Evolutionary conservation across 768 basidiomycete genomes (phyloP).

Genomic region (Lyophyllum shimeji): DNA sequence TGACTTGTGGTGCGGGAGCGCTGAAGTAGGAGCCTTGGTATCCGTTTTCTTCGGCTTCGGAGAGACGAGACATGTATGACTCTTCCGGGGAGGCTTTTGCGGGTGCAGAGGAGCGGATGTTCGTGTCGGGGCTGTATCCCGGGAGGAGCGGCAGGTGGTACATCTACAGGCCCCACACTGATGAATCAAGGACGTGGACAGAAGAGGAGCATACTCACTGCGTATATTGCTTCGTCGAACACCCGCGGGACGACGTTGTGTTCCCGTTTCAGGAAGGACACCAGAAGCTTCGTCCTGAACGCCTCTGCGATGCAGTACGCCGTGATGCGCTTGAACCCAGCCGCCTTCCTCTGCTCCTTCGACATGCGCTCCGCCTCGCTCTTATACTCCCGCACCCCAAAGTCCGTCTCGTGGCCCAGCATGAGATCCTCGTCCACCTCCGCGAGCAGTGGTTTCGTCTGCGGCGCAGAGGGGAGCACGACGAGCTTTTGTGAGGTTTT

Average conservation of each 20-base stretch:
- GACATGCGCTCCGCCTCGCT: constrained; percentile 87
- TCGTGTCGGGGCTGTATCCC: constrained; percentile 83
- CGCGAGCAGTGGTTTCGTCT: constrained; percentile 66
- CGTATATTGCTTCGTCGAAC: constrained; percentile 93
- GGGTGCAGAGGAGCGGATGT: constrained; percentile 80
- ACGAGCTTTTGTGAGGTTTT: constrained; percentile 93
- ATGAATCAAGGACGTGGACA: background rate
- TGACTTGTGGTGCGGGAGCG: constrained; percentile 31
- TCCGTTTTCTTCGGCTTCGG: constrained; percentile 87
- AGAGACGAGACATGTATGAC: constrained; percentile 65
- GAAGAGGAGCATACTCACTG: constrained; percentile 50
- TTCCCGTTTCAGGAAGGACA: constrained; percentile 87
- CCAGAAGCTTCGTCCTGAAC: constrained; percentile 81
- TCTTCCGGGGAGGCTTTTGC: constrained; percentile 50
- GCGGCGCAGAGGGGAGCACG: constrained; percentile 84
- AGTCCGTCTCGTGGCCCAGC: constrained; percentile 66
- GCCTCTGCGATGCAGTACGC: constrained; percentile 89
- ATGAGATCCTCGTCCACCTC: constrained; percentile 49
- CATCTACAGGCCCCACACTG: constrained; percentile 49
- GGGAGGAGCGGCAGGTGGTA: constrained; percentile 91
- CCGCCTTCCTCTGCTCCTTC: constrained; percentile 79
- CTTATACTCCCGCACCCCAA: constrained; percentile 73
- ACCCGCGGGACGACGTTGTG: constrained; percentile 86
- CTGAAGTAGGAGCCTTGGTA: constrained; percentile 87
- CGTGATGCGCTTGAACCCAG: constrained; percentile 79